Evolutionary conservation across 2,329 filamentous ascomycete genomes (phyloP), one percentile per base, ranked within the genome.

Genomic region (Aspergillus sp.): DNA sequence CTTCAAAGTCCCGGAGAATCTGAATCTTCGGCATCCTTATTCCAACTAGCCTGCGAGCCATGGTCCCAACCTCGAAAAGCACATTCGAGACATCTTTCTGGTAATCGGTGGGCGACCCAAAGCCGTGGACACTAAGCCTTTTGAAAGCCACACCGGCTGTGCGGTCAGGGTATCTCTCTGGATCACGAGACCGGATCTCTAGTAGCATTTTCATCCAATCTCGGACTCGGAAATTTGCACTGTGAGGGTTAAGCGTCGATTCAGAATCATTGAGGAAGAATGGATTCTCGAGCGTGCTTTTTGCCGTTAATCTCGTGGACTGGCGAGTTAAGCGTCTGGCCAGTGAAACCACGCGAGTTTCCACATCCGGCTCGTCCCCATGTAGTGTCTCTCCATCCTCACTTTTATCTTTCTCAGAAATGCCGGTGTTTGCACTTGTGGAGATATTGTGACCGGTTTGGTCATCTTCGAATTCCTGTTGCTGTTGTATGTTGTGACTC

Each of bases 51-150:
- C 60, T 55, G 18, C 73, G 74, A 55, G 70, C 65, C 8, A 76
- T 52, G 15, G 66, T 67, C 8, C 68, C 70, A 8, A 75, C 38
- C 53, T 75, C 65, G 26, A 76, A 57, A 13, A 73, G 56, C 13
- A 69, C 68, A 57, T 76, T 77, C 59, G 70, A 70, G 22, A 76
- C 66, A 68, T 76, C 69, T 64, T 75, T 74, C 50, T 91, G 88
- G 71, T 87, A 90, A 69, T 90, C 88, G 1, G 87, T 89, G 0
- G 84, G 78, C 38, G 81, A 82, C 44, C 87, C 87, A 64, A 82
- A 90, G 41, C 88, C 87, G 67, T 86, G 85, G 4, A 89, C 85
- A 59, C 84, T 89, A 56, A 91, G 77, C 66, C 89, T 82, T 71
- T 84, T 82, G 75, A 88, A 90, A 50, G 81, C 80, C 44, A 91